Evolutionary conservation across 2,329 filamentous ascomycete species (phyloP).

Genomic region (Alternaria burnsii): DNA sequence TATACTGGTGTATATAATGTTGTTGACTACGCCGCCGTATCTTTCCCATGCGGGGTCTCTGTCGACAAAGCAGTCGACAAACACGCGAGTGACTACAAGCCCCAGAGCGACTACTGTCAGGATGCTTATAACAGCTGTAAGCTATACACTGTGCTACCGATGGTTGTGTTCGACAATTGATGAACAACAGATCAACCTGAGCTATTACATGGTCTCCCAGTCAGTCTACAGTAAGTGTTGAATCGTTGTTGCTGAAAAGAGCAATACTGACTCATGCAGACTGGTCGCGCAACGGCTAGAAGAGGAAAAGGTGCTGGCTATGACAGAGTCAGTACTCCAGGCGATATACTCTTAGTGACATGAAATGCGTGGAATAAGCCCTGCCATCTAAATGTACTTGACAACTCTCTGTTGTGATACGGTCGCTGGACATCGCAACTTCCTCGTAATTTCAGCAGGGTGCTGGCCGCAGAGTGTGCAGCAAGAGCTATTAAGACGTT

Average conservation of each 20-base stretch:
- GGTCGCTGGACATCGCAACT: neutral
- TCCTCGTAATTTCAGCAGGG: neutral
- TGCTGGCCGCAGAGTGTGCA: neutral
- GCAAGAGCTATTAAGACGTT: constrained; percentile 11
- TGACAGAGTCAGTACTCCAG: constrained; percentile 49
- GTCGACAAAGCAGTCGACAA: constrained; percentile 53
- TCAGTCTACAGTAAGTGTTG: constrained; percentile 49
- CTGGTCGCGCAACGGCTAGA: constrained; percentile 53
- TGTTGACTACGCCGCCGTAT: constrained; percentile 57
- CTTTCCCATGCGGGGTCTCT: constrained; percentile 54
- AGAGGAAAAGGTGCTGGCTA: constrained; percentile 55
- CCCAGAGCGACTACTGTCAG: constrained; percentile 52
- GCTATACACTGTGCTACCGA: constrained; percentile 20
- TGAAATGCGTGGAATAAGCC: neutral
- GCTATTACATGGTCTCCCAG: constrained; percentile 55
- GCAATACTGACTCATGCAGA: constrained; percentile 15
- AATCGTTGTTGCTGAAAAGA: neutral
- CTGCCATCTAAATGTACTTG: neutral
- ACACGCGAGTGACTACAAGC: constrained; percentile 29
- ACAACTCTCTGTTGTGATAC: neutral
- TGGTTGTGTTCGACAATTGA: neutral
- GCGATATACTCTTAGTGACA: constrained; percentile 26
- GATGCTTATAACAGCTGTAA: constrained; percentile 53
- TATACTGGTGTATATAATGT: constrained; percentile 60
- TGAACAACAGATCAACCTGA: constrained; percentile 45